phyloP scores from a whole-genome alignment of 306 rosid genomes.

The Pyrus betulifolia region DNA sequence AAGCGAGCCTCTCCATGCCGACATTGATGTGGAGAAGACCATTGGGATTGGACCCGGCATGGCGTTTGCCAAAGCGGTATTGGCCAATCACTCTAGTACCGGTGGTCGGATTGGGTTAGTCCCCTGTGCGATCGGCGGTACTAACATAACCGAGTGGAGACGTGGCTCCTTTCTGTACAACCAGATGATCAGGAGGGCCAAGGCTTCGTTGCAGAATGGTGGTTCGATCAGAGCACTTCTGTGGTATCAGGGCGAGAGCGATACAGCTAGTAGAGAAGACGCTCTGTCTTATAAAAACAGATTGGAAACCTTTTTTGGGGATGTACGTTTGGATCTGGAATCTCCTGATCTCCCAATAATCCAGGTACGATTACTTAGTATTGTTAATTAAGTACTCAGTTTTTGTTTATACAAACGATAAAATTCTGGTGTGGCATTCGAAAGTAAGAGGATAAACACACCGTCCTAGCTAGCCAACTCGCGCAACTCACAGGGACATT shows the following conservation, averaged over 20 bases:
- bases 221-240: slow-evolving; percentile 42
- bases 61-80: slow-evolving; percentile 29
- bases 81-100: background rate
- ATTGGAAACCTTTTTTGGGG: slow-evolving; percentile 43
- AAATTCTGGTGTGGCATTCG: background rate
- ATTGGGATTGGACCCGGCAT: slow-evolving; percentile 41
- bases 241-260: slow-evolving; percentile 86
- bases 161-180: slow-evolving; percentile 36
- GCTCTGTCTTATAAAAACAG: slow-evolving; percentile 34
- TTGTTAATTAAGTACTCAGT: background rate
- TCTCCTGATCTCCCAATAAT: slow-evolving; percentile 67
- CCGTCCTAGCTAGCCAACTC: background rate
- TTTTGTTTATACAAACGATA: background rate
- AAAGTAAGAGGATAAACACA: background rate
- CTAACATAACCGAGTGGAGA: slow-evolving; percentile 31
- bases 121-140: slow-evolving; percentile 41
- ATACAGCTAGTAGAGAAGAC: slow-evolving; percentile 32
- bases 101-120: slow-evolving; percentile 26
- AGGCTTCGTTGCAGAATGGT: slow-evolving; percentile 29
- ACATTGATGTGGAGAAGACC: slow-evolving; percentile 20
- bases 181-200: slow-evolving; percentile 50
- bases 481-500: background rate
- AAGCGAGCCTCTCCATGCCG: slow-evolving; percentile 66
- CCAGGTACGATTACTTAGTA: slow-evolving; percentile 36
- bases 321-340: slow-evolving; percentile 52